Percentiles rank a stretch among this genome's conserved stretches.
These are phyloP conservation scores for Phlegmacium glaucopus DNA, from an alignment of 768 basidiomycete species.

Conservation along the genomic window DNA sequence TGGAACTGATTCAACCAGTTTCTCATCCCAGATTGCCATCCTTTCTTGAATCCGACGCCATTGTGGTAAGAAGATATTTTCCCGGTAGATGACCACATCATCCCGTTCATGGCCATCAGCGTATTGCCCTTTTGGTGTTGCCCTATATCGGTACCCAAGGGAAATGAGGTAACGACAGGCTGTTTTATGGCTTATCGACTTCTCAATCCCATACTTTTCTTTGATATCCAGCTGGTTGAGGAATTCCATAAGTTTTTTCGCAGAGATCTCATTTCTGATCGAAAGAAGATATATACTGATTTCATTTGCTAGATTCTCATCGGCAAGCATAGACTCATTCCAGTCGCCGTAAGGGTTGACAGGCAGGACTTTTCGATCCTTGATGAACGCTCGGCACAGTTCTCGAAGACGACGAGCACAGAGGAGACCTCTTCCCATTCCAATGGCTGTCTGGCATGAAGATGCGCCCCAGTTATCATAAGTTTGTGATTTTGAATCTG, in stretches of 20 bases:
- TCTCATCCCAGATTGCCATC: too few species aligned
- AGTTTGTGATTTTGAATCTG: background rate
- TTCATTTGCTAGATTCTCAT: slow-evolving; percentile 26
- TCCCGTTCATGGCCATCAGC: too few species aligned
- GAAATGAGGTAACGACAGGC: slow-evolving; percentile 17
- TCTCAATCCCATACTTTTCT: background rate
- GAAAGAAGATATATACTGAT: slow-evolving; percentile 20
- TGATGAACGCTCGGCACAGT: background rate
- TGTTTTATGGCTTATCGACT: slow-evolving; percentile 18
- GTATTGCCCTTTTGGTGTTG: too few species aligned
- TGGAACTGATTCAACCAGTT: too few species aligned
- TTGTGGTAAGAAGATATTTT: too few species aligned
- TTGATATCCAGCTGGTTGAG: slow-evolving; percentile 6
- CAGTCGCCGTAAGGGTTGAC: background rate
- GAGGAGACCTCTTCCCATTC: background rate
- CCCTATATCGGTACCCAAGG: slow-evolving; percentile 17
- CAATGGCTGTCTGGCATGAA: background rate
- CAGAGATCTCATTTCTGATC: slow-evolving; percentile 20
- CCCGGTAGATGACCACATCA: too few species aligned
- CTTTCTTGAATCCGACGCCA: too few species aligned
- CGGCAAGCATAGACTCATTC: background rate
- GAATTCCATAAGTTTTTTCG: slow-evolving; percentile 20
- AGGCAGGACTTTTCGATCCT: background rate
- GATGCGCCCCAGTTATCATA: background rate
- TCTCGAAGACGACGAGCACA: background rate